These are phyloP conservation scores for Neofusicoccum ribis DNA, from an alignment of 2,329 filamentous ascomycete genomes.

Conservation along the genomic window DNA sequence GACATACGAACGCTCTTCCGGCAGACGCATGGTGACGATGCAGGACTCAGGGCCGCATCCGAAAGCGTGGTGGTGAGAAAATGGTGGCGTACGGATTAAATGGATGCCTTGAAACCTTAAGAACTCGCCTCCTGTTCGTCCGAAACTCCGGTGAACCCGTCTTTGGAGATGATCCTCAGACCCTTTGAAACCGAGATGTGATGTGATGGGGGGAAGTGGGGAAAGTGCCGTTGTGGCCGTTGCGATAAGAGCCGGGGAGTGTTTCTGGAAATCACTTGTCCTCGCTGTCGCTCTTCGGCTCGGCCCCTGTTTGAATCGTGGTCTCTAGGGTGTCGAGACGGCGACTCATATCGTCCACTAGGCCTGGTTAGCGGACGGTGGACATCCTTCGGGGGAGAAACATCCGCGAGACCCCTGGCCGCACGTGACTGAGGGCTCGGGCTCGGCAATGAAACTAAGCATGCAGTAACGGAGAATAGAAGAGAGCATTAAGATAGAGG, in stretches of 20 bases:
- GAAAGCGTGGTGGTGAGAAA: background rate
- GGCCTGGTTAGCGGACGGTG: background rate
- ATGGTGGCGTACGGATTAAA: background rate
- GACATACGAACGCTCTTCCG: background rate
- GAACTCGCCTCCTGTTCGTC: background rate
- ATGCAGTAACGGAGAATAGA: background rate
- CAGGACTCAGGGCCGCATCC: background rate
- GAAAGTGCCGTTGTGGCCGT: background rate
- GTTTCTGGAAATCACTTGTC: background rate
- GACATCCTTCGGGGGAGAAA: background rate
- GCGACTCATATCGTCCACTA: conserved; percentile 93
- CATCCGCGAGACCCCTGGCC: background rate
- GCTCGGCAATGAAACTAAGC: background rate
- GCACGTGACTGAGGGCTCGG: background rate
- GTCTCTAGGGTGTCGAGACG: conserved; percentile 81
- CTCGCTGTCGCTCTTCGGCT: conserved; percentile 17
- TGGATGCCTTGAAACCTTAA: background rate
- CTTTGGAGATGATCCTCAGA: background rate
- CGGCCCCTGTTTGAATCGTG: conserved; percentile 59
- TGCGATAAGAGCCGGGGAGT: background rate
- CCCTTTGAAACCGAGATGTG: background rate
- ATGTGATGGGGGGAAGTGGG: background rate
- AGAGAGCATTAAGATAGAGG: background rate
- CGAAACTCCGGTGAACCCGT: background rate
- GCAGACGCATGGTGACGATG: no score